Evolutionary conservation across 305 asterid genomes (phyloP), one percentile per base, ranked within the genome.

Genomic region (Plantago rigida): DNA sequence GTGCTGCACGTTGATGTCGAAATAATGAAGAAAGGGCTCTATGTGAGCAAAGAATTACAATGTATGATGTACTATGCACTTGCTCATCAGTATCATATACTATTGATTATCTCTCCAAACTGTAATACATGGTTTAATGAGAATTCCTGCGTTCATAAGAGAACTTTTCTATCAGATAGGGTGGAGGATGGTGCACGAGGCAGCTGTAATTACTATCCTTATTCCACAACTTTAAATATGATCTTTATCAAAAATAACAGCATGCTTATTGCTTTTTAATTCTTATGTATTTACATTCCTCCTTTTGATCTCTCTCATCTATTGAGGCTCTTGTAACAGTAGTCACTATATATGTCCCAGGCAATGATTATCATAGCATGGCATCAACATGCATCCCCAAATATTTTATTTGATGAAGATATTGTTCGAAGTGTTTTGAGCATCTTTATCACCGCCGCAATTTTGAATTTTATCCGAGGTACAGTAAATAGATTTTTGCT

Each of bases 281-380:
- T 53, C 36, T 9, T 9, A 8, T 10, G 26, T 28, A 28, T 53
- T 53, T 39, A 1, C 19, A 29, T 26, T 5, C 28, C 19, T 12
- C 54, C 8, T 54, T 14, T 7, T 36, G 1, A 54, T 54, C 15
- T 6, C 15, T n/a, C 24, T 54, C 24, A 29, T 54, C 12, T 29
- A 5, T 54, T 13, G 9, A 12, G 36, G 41, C 29, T 29, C n/a
- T 54, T 28, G 59, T 54, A 54, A 54, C 15, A 29, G 8, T 29
- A 13, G 45, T 29, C 44, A 6, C 45, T 54, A 3, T 17, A 28
- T n/a, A 22, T 56, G 49, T 76, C 42, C 62, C 92, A 93, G 99
- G 99, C 95, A 48, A 87, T 93, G 99, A 73, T 89, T 59, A 85
- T 89, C 70, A 77, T 93, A 77, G 95, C 99, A 73, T 93, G 97